These are phyloP conservation scores for Coffea canephora DNA, from an alignment of 257 asterid species.

Conservation along the genomic window DNA sequence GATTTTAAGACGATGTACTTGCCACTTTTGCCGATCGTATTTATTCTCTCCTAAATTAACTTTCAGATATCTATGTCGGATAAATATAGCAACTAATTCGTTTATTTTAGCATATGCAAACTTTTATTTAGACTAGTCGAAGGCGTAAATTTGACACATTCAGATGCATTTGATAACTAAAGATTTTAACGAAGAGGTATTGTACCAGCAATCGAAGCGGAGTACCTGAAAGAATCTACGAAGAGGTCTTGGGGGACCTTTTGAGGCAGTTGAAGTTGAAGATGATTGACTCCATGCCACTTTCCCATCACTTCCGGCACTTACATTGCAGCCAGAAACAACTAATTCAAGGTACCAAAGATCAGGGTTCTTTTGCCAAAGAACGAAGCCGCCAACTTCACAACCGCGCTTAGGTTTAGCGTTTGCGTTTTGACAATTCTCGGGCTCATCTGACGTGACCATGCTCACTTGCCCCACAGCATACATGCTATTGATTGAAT, in stretches of 20 bases:
- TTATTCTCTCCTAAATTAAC: not conserved
- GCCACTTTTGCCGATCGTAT: too few relatives aligned
- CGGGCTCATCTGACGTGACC: constrained; percentile 45
- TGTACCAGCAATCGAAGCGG: not conserved
- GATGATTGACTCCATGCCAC: constrained; percentile 85
- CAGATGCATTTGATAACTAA: too few relatives aligned
- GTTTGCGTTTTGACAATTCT: constrained; percentile 18
- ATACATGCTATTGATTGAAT: constrained; percentile 67
- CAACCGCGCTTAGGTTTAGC: constrained; percentile 21
- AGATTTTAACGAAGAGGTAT: too few relatives aligned
- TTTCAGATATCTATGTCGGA: too few relatives aligned
- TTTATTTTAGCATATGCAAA: not conserved
- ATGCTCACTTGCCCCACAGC: constrained; percentile 85
- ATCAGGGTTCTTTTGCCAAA: constrained; percentile 94
- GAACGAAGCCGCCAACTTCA: constrained; percentile 83
- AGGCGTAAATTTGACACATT: too few relatives aligned
- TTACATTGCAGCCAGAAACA: constrained; percentile 64
- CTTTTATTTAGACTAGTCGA: not conserved
- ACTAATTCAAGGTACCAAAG: constrained; percentile 85
- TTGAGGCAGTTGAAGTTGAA: constrained; percentile 43
- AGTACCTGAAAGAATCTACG: constrained; percentile 88
- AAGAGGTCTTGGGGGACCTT: constrained; percentile 86
- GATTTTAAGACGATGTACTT: not conserved
- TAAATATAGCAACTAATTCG: too few relatives aligned
- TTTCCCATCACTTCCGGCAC: constrained; percentile 87